These are phyloP conservation scores for Aplosporella prunicola DNA, from an alignment of 2,329 filamentous ascomycete genomes.

Conservation along the genomic window DNA sequence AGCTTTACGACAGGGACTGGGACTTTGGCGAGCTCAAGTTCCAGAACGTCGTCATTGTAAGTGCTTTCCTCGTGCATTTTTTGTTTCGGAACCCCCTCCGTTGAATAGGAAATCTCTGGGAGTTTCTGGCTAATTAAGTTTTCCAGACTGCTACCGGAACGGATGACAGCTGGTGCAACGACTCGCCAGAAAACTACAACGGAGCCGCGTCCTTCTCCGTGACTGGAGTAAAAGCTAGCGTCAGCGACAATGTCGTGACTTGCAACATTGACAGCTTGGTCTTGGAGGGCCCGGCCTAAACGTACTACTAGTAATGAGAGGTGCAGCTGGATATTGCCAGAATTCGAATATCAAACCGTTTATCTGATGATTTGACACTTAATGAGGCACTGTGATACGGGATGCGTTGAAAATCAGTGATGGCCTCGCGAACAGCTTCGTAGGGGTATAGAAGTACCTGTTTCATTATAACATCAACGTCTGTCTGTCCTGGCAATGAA, in stretches of 20 bases:
- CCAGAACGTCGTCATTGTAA: constrained; percentile 20
- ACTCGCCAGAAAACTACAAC: constrained; percentile 31
- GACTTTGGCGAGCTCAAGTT: constrained; percentile 32
- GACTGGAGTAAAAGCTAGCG: constrained; percentile 24
- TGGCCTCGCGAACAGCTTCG: too few species aligned
- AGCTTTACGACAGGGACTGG: constrained; percentile 31
- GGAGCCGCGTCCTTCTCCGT: constrained; percentile 28
- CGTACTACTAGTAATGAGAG: neutral
- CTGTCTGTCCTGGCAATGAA: too few species aligned
- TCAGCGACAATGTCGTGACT: constrained; percentile 17
- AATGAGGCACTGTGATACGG: too few species aligned
- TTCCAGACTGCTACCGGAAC: constrained; percentile 15
- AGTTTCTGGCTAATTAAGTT: neutral
- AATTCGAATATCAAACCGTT: too few species aligned
- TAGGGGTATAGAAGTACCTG: too few species aligned
- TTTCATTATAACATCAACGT: too few species aligned
- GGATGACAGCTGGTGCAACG: constrained; percentile 16
- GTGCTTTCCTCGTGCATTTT: constrained; percentile 1
- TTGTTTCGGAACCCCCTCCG: neutral
- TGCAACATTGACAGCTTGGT: constrained; percentile 15
- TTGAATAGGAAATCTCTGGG: constrained; percentile 7
- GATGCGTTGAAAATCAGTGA: too few species aligned
- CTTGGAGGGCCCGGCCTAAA: constrained; percentile 12
- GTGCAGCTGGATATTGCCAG: too few species aligned
- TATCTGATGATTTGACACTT: too few species aligned